These are phyloP conservation scores for Termitomyces sp. DNA, from an alignment of 768 basidiomycete species.

Conservation along the genomic window DNA sequence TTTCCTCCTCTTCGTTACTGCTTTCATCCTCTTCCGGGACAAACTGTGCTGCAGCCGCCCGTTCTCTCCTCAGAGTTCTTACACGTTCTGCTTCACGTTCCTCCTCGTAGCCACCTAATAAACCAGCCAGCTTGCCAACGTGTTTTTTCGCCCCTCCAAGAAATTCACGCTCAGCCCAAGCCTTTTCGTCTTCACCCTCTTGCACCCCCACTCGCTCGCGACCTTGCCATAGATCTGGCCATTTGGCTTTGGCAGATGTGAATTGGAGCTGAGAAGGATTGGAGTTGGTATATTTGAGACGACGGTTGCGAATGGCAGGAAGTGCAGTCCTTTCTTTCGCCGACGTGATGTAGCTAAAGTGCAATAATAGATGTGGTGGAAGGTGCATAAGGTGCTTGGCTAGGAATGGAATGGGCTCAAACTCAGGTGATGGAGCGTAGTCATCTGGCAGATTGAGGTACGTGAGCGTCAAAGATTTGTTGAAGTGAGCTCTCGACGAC, in stretches of 20 bases:
- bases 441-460: conserved; percentile 56
- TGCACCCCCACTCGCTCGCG: conserved; percentile 41
- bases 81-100: conserved; percentile 67
- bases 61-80: conserved; percentile 38
- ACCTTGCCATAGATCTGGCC: conserved; percentile 70
- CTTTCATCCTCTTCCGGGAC: conserved; percentile 71
- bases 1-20: conserved; percentile 38
- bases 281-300: conserved; percentile 55
- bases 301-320: conserved; percentile 64
- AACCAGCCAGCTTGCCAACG: conserved; percentile 62
- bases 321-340: conserved; percentile 66
- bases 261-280: conserved; percentile 54
- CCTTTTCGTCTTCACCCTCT: conserved; percentile 60
- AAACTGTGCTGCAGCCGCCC: conserved; percentile 37
- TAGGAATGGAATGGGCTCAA: conserved; percentile 61
- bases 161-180: conserved; percentile 64
- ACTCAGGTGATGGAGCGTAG: conserved; percentile 56
- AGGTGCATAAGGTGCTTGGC: conserved; percentile 51
- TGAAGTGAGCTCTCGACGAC: conserved; percentile 21
- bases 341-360: conserved; percentile 40
- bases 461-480: conserved; percentile 28
- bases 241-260: conserved; percentile 44
- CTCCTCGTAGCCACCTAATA: conserved; percentile 73
- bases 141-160: conserved; percentile 50
- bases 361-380: conserved; percentile 56